Evolutionary conservation across 805 yeast species (phyloP).

Genomic region (Debaryomyces hansenii): DNA sequence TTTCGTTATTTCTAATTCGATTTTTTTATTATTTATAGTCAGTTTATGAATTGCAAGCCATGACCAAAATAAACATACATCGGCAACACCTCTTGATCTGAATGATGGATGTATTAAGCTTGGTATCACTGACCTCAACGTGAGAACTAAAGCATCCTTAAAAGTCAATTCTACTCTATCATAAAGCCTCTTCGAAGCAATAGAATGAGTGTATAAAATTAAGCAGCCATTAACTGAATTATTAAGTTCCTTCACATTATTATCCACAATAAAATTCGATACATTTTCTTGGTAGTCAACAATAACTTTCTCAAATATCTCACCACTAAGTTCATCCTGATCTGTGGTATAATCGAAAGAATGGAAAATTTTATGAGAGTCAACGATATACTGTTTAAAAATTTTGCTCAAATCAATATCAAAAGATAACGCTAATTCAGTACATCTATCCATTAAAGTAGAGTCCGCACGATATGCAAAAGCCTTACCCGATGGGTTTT

Average conservation of each 20-base stretch:
- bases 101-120: conserved; percentile 30
- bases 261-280: conserved; percentile 22
- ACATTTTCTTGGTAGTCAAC: conserved; percentile 41
- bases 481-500: conserved; percentile 1
- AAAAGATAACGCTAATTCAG: conserved; percentile 54
- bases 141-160: conserved; percentile 20
- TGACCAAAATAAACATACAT: conserved; percentile 34
- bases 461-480: conserved; percentile 9
- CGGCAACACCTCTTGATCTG: conserved; percentile 21
- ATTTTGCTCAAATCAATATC: conserved; percentile 59
- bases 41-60: conserved; percentile 35
- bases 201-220: conserved; percentile 16
- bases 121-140: conserved; percentile 34
- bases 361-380: conserved; percentile 44
- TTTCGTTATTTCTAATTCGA: conserved; percentile 29
- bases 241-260: conserved; percentile 24
- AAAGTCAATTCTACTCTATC: conserved; percentile 14
- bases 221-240: conserved; percentile 32
- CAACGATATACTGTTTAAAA: conserved; percentile 35
- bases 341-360: conserved; percentile 18
- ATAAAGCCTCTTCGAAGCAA: conserved; percentile 14
- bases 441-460: conserved; percentile 23
- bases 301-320: conserved; percentile 41
- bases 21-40: conserved; percentile 10
- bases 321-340: conserved; percentile 30